phyloP scores from a whole-genome alignment of 768 basidiomycete genomes.

The Lentinula sp. region DNA sequence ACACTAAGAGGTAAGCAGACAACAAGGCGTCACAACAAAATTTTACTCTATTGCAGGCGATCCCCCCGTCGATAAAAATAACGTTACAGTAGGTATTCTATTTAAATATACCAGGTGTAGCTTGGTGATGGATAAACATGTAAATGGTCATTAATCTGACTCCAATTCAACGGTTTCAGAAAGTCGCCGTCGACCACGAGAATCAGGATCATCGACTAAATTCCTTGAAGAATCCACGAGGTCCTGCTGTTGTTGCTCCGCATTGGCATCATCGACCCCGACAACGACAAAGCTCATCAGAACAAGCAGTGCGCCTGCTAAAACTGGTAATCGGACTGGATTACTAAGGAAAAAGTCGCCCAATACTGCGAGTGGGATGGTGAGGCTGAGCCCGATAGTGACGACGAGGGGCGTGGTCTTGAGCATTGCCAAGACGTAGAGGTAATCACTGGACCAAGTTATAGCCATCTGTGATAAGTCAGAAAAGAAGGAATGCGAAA shows the following conservation, averaged over 20 bases:
- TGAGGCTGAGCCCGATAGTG: slow-evolving; percentile 87
- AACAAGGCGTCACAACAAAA: no score
- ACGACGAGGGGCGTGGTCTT: slow-evolving; percentile 94
- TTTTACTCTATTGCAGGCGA: no score
- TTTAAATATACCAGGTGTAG: no score
- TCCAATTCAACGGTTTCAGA: neutral
- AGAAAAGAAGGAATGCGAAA: neutral
- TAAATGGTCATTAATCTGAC: neutral
- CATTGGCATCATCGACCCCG: slow-evolving; percentile 45
- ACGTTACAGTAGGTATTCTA: no score
- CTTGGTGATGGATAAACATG: no score
- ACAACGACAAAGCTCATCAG: slow-evolving; percentile 72
- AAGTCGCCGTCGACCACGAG: neutral
- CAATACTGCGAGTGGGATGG: slow-evolving; percentile 86
- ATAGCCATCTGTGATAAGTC: slow-evolving; percentile 61
- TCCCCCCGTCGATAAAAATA: no score
- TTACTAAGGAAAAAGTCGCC: slow-evolving; percentile 70
- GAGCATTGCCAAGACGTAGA: slow-evolving; percentile 88
- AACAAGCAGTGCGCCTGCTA: slow-evolving; percentile 74
- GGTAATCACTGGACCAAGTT: slow-evolving; percentile 77
- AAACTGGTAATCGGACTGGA: slow-evolving; percentile 50
- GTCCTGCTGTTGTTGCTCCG: neutral
- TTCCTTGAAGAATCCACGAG: neutral
- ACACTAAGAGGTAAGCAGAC: no score
- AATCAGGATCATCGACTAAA: neutral